Evolutionary conservation across 1,284 basidiomycete genomes (phyloP).

Genomic region (Tremellales sp.): DNA sequence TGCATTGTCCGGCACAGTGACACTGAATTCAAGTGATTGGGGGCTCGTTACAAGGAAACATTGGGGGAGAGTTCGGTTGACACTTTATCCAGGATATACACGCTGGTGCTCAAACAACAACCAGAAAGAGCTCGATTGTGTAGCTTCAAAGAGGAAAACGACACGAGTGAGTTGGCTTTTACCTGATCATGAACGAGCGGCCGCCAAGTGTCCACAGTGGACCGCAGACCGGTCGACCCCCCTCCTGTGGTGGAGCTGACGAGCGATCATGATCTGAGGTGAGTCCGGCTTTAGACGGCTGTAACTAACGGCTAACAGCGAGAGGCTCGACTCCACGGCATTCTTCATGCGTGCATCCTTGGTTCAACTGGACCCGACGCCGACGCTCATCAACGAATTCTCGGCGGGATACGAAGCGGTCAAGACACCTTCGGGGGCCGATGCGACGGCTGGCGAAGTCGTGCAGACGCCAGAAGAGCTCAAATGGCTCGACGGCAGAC

Average conservation of each 20-base stretch:
- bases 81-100: constrained; percentile 8
- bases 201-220: constrained; percentile 26
- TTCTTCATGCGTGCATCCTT: constrained; percentile 43
- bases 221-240: constrained; percentile 49
- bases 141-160: constrained; percentile 51
- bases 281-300: constrained; percentile 1
- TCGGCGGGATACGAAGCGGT: constrained; percentile 29
- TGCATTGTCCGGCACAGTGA: too few species aligned
- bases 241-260: constrained; percentile 46
- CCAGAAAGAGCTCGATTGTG: constrained; percentile 48
- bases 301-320: constrained; percentile 14
- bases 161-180: constrained; percentile 42
- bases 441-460: constrained; percentile 47
- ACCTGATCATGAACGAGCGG: not conserved
- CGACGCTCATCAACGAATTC: constrained; percentile 1
- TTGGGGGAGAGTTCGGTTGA: too few species aligned
- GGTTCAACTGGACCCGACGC: constrained; percentile 24
- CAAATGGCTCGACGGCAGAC: constrained; percentile 37
- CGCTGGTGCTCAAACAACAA: constrained; percentile 41
- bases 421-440: constrained; percentile 43
- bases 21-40: too few species aligned
- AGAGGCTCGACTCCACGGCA: constrained; percentile 32
- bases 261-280: constrained; percentile 16
- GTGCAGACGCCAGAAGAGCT: constrained; percentile 48
- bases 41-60: too few species aligned